Conservation (phyloP, 2,329 filamentous ascomycete species). For the Aspergillus fijiensis region DNA sequence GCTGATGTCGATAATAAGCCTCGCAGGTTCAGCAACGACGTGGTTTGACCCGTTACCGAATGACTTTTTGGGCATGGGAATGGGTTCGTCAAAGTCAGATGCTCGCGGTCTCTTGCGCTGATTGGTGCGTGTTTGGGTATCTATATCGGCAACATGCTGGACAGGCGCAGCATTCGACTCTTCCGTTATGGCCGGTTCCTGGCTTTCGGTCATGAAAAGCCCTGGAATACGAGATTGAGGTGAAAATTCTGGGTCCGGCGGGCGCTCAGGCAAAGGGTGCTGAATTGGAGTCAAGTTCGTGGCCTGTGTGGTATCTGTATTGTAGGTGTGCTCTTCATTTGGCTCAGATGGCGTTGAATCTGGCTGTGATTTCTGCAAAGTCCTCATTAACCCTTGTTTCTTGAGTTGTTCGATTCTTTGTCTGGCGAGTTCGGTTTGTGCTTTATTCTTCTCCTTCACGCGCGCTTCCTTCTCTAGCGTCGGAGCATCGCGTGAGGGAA, state of each 20-base stretch:
- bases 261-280: constrained; percentile 41
- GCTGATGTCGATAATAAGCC: constrained; percentile 80
- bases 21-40: constrained; percentile 50
- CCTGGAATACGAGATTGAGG: constrained; percentile 50
- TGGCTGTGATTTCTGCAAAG: constrained; percentile 30
- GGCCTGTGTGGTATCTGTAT: constrained; percentile 7
- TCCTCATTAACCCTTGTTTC: constrained; percentile 49
- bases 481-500: constrained; percentile 13
- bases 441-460: constrained; percentile 53
- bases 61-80: constrained; percentile 56
- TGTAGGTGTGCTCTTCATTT: constrained; percentile 5
- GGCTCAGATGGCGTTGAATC: constrained; percentile 9
- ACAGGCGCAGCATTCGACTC: constrained; percentile 11
- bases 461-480: constrained; percentile 27
- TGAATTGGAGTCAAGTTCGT: constrained; percentile 22
- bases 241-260: constrained; percentile 30
- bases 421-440: constrained; percentile 72
- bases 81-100: constrained; percentile 66
- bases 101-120: constrained; percentile 63
- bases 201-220: constrained; percentile 48
- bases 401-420: constrained; percentile 76
- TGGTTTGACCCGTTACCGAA: constrained; percentile 54
- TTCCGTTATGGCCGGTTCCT: constrained; percentile 10
- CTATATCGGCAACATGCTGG: constrained; percentile 20
- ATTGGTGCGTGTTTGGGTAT: constrained; percentile 23